Conservation (phyloP, 176 grass and related monocot genomes). For the Aegilops bicornis region DNA sequence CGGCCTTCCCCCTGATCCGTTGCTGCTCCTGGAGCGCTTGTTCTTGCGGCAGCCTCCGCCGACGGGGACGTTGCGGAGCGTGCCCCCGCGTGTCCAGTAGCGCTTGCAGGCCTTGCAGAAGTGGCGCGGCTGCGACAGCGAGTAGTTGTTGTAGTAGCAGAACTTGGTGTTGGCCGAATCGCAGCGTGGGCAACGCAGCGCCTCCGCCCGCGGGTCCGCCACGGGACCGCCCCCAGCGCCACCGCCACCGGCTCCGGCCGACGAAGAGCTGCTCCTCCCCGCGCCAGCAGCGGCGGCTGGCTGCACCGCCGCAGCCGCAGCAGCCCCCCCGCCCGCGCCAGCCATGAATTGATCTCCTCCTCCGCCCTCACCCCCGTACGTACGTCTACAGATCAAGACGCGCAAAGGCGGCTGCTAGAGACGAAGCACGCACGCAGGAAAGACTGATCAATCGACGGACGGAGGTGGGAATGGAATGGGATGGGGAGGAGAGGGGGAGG, state of each 20-base stretch:
- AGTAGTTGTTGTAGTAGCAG: constrained; percentile 99
- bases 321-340: constrained; percentile 51
- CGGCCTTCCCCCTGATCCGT: background rate
- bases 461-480: background rate
- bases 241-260: background rate
- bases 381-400: background rate
- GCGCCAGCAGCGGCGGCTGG: background rate
- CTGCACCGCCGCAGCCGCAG: constrained; percentile 31
- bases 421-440: background rate
- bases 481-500: background rate
- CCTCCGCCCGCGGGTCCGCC: constrained; percentile 44
- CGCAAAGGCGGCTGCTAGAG: background rate
- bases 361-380: background rate
- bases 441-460: too few relatives aligned
- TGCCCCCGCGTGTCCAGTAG: constrained; percentile 98
- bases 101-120: constrained; percentile 99
- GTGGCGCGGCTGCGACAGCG: constrained; percentile 92
- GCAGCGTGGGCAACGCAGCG: constrained; percentile 79
- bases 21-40: constrained; percentile 61
- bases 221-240: background rate
- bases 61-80: constrained; percentile 91
- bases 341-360: background rate
- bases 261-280: background rate
- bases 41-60: constrained; percentile 98
- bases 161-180: constrained; percentile 99